These are phyloP conservation scores for Physcomitrium patens DNA, from an alignment of 225 moss, liverwort and hornwort species.

Conservation along the genomic window DNA sequence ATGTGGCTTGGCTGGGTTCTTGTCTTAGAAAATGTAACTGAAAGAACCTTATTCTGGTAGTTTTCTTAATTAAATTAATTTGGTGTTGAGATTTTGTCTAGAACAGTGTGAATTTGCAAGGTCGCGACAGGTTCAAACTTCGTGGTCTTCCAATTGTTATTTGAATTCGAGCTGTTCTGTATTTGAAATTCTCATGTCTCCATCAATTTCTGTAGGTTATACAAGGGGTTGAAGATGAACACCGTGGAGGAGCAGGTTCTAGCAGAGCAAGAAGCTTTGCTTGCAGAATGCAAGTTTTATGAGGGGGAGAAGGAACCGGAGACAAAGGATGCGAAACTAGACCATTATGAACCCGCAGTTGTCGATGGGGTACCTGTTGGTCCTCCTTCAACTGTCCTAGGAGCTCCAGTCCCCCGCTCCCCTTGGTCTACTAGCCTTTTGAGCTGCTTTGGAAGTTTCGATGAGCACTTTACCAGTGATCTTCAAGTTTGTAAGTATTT, in stretches of 20 bases:
- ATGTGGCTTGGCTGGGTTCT: no score
- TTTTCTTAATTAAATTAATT: no score
- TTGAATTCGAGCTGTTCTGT: no score
- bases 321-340: conserved; percentile 54
- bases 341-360: conserved; percentile 31
- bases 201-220: background rate
- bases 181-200: no score
- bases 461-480: conserved; percentile 80
- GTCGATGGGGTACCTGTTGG: conserved; percentile 58
- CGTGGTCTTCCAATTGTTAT: no score
- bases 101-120: no score
- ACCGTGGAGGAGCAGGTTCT: conserved; percentile 66
- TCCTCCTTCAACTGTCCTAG: conserved; percentile 52
- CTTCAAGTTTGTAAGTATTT: conserved; percentile 86
- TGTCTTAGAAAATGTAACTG: no score
- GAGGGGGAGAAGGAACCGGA: conserved; percentile 91
- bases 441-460: conserved; percentile 67
- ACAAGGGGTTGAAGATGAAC: conserved; percentile 37
- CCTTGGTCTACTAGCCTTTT: conserved; percentile 77
- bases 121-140: no score
- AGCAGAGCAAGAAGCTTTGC: conserved; percentile 70
- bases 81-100: no score
- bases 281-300: conserved; percentile 64
- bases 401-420: conserved; percentile 65
- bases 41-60: no score